Evolutionary conservation across 345 rosid genomes (phyloP), one percentile per base, ranked within the genome.

Genomic region (Eucalyptus cladocalyx): DNA sequence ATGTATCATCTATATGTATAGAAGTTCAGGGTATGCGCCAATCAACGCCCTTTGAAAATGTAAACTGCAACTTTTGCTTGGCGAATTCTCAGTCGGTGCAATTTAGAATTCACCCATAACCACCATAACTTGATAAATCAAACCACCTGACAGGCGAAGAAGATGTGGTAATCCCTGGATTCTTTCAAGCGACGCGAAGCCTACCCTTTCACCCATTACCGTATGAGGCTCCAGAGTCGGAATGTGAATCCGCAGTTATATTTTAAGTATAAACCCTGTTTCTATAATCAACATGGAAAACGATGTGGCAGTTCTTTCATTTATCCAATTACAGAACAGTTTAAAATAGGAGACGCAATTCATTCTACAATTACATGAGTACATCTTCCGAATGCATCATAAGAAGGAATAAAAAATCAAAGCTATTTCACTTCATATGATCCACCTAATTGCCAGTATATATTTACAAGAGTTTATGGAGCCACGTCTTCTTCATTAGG

Each of bases 1-100:
- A 10, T 72, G 21, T 15, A 6, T 1, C 2, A 34, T 0, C 9
- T 34, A 69, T 34, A 69, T 34, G 43, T 18, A 34, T 9, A 0
- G 16, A 76, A 40, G 47, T 76, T 2, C 47, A 37, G 47, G 30
- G 1, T 2, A 11, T 11, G 83, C 16, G 16, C 26, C 83, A 37
- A 76, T 76, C 1, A 76, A 76, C 16, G 28, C 30, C 47, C 47
- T 76, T 76, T 40, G 83, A 72, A 72, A 37, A 19, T 72, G 45
- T 37, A 37, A 26, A 28, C 67, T 2, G 69, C 69, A 28, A 60
- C 69, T 4, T 60, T 28, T 60, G 32, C 69, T 5, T 60, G 32
- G 8, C 32, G 6, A 12, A 2, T 28, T 28, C 17, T 60, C 17
- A 9, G 12, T 60, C 32, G 12, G 69, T 28, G 69, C 69, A 5